Evolutionary conservation across 805 yeast species (phyloP).

Genomic region (Candida pini): DNA sequence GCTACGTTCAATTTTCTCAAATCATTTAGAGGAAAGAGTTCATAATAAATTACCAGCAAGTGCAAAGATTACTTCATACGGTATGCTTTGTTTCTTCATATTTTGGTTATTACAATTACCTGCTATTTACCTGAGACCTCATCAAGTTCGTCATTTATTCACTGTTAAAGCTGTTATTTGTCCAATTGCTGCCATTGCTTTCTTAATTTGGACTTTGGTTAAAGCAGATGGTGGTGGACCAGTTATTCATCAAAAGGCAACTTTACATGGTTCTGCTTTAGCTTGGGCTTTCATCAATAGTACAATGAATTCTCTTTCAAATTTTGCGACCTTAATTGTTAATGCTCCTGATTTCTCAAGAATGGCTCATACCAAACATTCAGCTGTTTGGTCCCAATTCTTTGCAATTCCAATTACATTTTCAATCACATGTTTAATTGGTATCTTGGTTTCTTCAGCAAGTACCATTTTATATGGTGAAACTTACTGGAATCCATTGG

Average conservation of each 20-base stretch:
- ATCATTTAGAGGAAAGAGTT: slow-evolving; percentile 53
- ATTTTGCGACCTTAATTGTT: slow-evolving; percentile 82
- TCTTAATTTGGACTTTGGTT: slow-evolving; percentile 77
- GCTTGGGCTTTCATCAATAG: slow-evolving; percentile 83
- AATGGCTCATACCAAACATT: slow-evolving; percentile 55
- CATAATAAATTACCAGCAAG: slow-evolving; percentile 49
- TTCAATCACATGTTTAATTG: slow-evolving; percentile 76
- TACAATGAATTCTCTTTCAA: slow-evolving; percentile 75
- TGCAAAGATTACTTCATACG: slow-evolving; percentile 55
- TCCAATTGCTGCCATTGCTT: slow-evolving; percentile 80
- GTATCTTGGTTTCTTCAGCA: slow-evolving; percentile 79
- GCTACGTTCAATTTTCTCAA: slow-evolving; percentile 72
- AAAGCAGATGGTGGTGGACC: slow-evolving; percentile 79
- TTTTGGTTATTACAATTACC: slow-evolving; percentile 82
- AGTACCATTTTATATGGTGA: slow-evolving; percentile 61
- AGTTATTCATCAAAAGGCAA: slow-evolving; percentile 50
- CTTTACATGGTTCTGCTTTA: slow-evolving; percentile 52
- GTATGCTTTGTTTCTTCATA: slow-evolving; percentile 69
- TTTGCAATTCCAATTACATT: slow-evolving; percentile 72
- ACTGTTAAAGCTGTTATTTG: slow-evolving; percentile 73
- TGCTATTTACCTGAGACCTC: slow-evolving; percentile 76
- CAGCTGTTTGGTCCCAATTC: slow-evolving; percentile 52
- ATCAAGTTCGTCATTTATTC: slow-evolving; percentile 75
- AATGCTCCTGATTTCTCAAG: slow-evolving; percentile 90
- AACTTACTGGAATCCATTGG: slow-evolving; percentile 81